Evolutionary conservation across 2,329 filamentous ascomycete genomes (phyloP).

Genomic region (Ceratocystiopsis minuta): DNA sequence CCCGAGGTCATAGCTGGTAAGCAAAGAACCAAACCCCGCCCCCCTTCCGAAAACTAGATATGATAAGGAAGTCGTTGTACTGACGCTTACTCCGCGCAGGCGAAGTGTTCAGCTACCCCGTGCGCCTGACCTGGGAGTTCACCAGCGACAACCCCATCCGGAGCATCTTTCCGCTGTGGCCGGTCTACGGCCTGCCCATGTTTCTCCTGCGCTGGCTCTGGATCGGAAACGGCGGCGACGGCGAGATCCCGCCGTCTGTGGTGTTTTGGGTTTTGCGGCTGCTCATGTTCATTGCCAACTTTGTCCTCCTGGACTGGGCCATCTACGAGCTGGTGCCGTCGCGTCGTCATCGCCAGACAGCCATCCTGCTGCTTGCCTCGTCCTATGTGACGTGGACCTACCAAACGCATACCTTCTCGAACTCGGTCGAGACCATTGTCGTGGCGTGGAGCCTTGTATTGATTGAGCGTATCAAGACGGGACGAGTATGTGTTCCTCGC

Average conservation of each 20-base stretch:
- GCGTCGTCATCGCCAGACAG: constrained; percentile 50
- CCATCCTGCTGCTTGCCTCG: constrained; percentile 73
- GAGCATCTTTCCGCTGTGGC: constrained; percentile 93
- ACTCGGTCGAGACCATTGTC: constrained; percentile 83
- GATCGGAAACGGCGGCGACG: constrained; percentile 63
- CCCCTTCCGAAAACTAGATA: too few relatives aligned
- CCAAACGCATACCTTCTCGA: constrained; percentile 96
- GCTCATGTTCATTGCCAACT: constrained; percentile 87
- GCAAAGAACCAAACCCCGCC: constrained; percentile 13
- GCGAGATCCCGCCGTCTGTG: constrained; percentile 60
- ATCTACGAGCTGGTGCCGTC: constrained; percentile 77
- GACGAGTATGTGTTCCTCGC: constrained; percentile 39
- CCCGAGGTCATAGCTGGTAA: constrained; percentile 92
- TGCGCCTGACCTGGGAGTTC: constrained; percentile 90
- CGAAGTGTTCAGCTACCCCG: constrained; percentile 81
- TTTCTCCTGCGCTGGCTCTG: constrained; percentile 81
- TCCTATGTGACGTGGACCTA: constrained; percentile 99
- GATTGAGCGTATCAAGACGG: constrained; percentile 67
- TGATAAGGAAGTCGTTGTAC: too few relatives aligned
- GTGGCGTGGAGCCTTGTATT: constrained; percentile 88
- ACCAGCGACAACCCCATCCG: constrained; percentile 75
- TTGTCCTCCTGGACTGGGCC: constrained; percentile 95
- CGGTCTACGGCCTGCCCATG: constrained; percentile 87
- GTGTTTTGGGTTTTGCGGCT: constrained; percentile 81
- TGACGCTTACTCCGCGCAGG: constrained; percentile 31